Conservation (phyloP, 345 rosid genomes). For the Hibiscus syriacus region DNA sequence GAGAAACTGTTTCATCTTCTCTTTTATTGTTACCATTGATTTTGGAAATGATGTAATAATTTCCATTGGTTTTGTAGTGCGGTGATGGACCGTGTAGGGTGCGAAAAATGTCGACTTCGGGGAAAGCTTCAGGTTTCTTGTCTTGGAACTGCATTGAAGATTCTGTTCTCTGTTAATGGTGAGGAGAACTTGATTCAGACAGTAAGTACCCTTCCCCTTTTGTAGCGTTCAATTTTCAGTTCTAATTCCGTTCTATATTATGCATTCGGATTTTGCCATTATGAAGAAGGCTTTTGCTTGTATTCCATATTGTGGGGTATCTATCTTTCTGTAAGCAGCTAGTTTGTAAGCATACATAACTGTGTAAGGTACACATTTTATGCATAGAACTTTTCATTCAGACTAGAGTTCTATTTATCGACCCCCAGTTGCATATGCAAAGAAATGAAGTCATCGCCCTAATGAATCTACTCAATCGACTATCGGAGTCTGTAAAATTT, state of each 20-base stretch:
- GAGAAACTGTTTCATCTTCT: no score
- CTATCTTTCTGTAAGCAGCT: not conserved
- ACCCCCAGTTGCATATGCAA: conserved; percentile 12
- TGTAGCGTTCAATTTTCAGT: conserved; percentile 1
- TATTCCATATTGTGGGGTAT: no score
- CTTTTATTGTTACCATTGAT: not conserved
- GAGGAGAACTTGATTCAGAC: conserved; percentile 32
- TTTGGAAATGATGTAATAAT: not conserved
- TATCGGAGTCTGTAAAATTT: conserved; percentile 13
- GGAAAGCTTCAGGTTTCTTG: conserved; percentile 97
- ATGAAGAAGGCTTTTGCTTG: no score
- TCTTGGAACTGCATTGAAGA: conserved; percentile 87
- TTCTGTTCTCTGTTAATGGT: conserved; percentile 80
- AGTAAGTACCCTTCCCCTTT: conserved; percentile 36
- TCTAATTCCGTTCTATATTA: not conserved
- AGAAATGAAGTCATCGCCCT: conserved; percentile 17
- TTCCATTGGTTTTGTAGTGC: conserved; percentile 53
- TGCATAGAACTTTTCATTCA: not conserved
- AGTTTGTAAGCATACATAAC: no score
- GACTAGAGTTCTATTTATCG: not conserved
- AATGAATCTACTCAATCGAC: conserved; percentile 15
- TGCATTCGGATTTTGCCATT: not conserved
- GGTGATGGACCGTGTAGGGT: conserved; percentile 92
- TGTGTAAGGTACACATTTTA: not conserved
- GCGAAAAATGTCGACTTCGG: conserved; percentile 98